These are phyloP conservation scores for Xylaria sp. DNA, from an alignment of 2,329 filamentous ascomycete species.

Conservation along the genomic window DNA sequence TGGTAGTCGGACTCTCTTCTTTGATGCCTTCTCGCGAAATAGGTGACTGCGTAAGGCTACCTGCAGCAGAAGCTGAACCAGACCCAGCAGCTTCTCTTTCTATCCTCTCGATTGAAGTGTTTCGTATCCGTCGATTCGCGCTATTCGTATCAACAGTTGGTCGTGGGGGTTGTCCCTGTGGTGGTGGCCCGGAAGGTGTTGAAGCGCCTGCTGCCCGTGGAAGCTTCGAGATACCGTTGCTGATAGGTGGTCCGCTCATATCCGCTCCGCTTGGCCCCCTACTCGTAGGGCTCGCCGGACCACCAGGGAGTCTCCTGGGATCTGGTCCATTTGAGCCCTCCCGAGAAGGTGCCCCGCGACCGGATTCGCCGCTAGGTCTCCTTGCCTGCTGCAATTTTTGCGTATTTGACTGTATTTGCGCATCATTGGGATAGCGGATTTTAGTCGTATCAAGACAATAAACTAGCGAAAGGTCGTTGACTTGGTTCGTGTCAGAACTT, in stretches of 20 bases:
- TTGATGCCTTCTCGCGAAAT: conserved; percentile 55
- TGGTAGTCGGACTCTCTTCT: conserved; percentile 63
- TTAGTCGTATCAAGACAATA: conserved; percentile 96
- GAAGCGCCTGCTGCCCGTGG: conserved; percentile 54
- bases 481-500: conserved; percentile 82
- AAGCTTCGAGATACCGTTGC: conserved; percentile 53
- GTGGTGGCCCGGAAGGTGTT: conserved; percentile 62
- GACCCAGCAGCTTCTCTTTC: conserved; percentile 49
- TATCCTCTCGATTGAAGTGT: conserved; percentile 61
- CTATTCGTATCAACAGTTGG: conserved; percentile 56
- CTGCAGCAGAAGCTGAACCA: conserved; percentile 52
- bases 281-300: conserved; percentile 50
- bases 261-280: conserved; percentile 59
- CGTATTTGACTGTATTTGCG: conserved; percentile 54
- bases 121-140: conserved; percentile 57
- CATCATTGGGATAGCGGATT: conserved; percentile 93
- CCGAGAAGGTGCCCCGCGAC: conserved; percentile 56
- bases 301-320: conserved; percentile 56
- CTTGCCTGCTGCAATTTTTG: conserved; percentile 55
- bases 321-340: conserved; percentile 66
- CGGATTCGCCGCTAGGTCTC: conserved; percentile 56
- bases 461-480: conserved; percentile 85
- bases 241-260: conserved; percentile 49
- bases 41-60: conserved; percentile 55
- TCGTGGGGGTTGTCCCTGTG: conserved; percentile 64